Base-by-base conservation (phyloP, 345 rosid genomes). In the Arabidopsis arenosa region DNA sequence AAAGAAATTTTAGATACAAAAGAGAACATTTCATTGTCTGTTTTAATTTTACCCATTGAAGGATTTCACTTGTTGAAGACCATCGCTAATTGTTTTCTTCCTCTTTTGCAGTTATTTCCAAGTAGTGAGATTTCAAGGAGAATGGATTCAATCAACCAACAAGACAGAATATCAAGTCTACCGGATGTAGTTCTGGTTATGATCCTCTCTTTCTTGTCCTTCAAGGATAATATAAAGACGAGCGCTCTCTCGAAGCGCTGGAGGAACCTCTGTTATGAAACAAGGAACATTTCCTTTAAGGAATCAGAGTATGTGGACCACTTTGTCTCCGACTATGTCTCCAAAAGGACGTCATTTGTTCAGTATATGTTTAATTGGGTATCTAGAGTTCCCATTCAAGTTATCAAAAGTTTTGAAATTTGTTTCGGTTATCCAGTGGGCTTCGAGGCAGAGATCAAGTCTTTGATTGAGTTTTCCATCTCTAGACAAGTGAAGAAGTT, bases 171-270 rank as follows among this genome's bases (percentile, higher is more conserved):
- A 66, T 57, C 63, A 4, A 14, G 3, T 14, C 61, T 84, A 17
- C 8, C 74, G 0, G 57, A 68, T 39, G 37, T 58, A 8, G 35
- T 80, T 0, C 36, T 83, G 0, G 0, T 55, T 13, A 1, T 43
- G 5, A 85, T 84, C 5, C 9, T 79, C 0, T 75, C 86, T 32
- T 67, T 15, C 36, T 60, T 82, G 39, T 68, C 86, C 5, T 86
- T 88, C 74, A 82, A 70, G 5, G 84, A 82, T 18, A 84, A 82
- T 0, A 80, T 70, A 3, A 75, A 72, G 45, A 83, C 85, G 0
- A 55, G 59, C 10, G 14, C 73, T 1, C 40, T 87, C 12, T 75
- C 85, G 0, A 53, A 14, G 23, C 70, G 52, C 2, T 87, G 85
- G 83, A 59, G 48, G 1, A 5, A 48, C 11, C 7, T 82, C 2